Percentiles rank a stretch among this genome's conserved stretches.
Evolutionary conservation across 208 protist genomes (phyloP).

Genomic region (Strigomonas galati): DNA sequence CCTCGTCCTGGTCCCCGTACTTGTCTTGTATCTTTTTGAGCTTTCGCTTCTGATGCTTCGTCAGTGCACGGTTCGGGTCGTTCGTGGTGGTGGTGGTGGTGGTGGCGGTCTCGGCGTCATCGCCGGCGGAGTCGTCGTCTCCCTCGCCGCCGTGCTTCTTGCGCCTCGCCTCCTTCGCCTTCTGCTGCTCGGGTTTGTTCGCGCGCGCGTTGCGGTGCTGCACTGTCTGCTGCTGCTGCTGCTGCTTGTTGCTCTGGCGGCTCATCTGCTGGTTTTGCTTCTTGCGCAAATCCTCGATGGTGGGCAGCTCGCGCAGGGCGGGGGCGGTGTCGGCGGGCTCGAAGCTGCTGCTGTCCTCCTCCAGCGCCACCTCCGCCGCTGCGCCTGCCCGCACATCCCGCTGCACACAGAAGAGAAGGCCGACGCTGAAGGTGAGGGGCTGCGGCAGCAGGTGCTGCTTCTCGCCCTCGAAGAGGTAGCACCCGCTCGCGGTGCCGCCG

Average conservation of each 20-base stretch:
- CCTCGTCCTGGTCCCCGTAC: slow-evolving; percentile 82
- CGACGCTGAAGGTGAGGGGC: slow-evolving; percentile 67
- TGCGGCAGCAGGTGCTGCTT: slow-evolving; percentile 82
- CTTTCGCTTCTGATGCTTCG: slow-evolving; percentile 62
- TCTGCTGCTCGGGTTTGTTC: slow-evolving; percentile 2
- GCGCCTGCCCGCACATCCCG: slow-evolving; percentile 19
- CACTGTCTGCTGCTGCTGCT: neutral
- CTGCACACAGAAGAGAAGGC: slow-evolving; percentile 55
- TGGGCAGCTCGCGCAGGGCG: neutral
- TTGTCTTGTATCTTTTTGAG: slow-evolving; percentile 73
- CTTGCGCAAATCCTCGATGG: neutral
- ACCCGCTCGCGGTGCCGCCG: slow-evolving; percentile 48
- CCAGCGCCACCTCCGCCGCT: slow-evolving; percentile 5
- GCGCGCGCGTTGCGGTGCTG: slow-evolving; percentile 16
- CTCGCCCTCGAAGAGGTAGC: slow-evolving; percentile 89
- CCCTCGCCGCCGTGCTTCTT: slow-evolving; percentile 7
- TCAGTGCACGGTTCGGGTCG: slow-evolving; percentile 26
- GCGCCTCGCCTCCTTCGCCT: slow-evolving; percentile 7
- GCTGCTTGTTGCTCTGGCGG: slow-evolving; percentile 4
- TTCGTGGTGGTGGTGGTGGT: neutral
- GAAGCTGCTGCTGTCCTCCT: neutral
- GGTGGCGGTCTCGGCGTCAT: neutral
- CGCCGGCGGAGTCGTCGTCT: neutral
- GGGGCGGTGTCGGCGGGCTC: slow-evolving; percentile 19
- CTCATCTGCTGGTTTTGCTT: slow-evolving; percentile 1